These are phyloP conservation scores for Ampelomyces quisqualis DNA, from an alignment of 2,329 filamentous ascomycete species.

Conservation along the genomic window DNA sequence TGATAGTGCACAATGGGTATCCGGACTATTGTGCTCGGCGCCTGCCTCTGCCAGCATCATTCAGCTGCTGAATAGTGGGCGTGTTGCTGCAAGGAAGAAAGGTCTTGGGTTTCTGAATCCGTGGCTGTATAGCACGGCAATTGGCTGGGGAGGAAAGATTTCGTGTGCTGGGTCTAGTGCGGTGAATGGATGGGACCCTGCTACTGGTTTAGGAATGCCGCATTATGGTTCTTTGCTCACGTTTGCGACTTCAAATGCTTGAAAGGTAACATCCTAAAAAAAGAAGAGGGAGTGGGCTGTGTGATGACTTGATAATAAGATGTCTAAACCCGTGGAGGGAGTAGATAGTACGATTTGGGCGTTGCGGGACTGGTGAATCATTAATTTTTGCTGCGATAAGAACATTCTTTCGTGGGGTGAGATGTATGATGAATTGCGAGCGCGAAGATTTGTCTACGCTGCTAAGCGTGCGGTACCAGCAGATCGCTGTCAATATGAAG, in stretches of 20 bases:
- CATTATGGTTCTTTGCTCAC: constrained; percentile 40
- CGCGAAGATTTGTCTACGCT: too few species aligned
- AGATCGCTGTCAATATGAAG: too few species aligned
- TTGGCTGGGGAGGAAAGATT: constrained; percentile 22
- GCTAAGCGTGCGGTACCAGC: too few species aligned
- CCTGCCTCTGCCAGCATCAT: constrained; percentile 25
- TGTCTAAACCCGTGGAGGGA: too few species aligned
- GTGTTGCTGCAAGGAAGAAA: constrained; percentile 49
- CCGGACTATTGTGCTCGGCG: constrained; percentile 24
- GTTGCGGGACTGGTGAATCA: too few species aligned
- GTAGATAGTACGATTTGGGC: too few species aligned
- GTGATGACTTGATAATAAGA: too few species aligned
- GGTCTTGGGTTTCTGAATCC: constrained; percentile 57
- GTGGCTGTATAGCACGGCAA: constrained; percentile 39
- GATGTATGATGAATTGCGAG: too few species aligned
- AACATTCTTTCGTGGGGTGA: too few species aligned
- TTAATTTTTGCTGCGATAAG: too few species aligned
- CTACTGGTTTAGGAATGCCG: constrained; percentile 53
- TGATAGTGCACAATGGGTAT: constrained; percentile 14
- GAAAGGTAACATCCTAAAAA: not conserved
- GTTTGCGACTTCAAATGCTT: constrained; percentile 17
- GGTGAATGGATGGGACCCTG: constrained; percentile 48
- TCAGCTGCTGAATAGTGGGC: constrained; percentile 51
- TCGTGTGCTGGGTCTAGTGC: constrained; percentile 19
- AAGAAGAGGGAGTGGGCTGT: too few species aligned